Base-by-base conservation (phyloP, 768 basidiomycete species). In the Lentinula sp. region DNA sequence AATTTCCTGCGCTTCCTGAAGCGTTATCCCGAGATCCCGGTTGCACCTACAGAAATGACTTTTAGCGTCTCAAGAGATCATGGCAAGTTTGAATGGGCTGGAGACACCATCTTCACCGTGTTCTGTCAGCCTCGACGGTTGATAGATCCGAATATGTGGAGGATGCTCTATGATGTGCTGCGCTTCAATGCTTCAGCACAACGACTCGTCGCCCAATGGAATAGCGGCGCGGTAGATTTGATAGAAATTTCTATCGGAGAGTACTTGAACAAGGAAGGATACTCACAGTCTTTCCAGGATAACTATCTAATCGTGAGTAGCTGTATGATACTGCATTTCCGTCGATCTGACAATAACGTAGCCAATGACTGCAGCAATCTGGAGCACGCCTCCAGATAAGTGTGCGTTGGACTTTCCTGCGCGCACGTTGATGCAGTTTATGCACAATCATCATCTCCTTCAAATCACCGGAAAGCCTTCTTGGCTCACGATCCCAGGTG, bases 301-400 rank as follows among this genome's bases (percentile, higher is more conserved):
- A 83, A 91, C 70, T 91, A 91, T 68, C 76, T 92, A 23, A 82
- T 92, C 61, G 89, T 88, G 65, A 69, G 84, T 68, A 21, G n/a
- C 40, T 32, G 48, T 18, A 34, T 48, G 37, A 57, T 54, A 49
- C 48, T 45, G 23, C 28, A 62, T 52, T 8, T 53, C 15, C 34
- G 28, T 34, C 53, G 23, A 18, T 40, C 32, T 15, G 23, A 39
- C 56, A 40, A 18, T 50, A 9, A 45, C 34, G 7, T 57, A 88
- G 89, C 88, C 88, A 0, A 87, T 92, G 87, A 89, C 87, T 7
- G 88, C 88, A 1, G 86, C 87, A 2, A 85, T 92, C 43, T 92
- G 89, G 89, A 89, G 84, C 49, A 90, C 87, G 0, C 85, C 88
- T 0, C 85, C 89, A 8, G 84, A 85, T 63, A 81, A 82, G 66